A percentile compares a stretch with the other conserved stretches of the same genome.
phyloP scores from a whole-genome alignment of 2,329 filamentous ascomycete species.

The Triangularia verruculosa region DNA sequence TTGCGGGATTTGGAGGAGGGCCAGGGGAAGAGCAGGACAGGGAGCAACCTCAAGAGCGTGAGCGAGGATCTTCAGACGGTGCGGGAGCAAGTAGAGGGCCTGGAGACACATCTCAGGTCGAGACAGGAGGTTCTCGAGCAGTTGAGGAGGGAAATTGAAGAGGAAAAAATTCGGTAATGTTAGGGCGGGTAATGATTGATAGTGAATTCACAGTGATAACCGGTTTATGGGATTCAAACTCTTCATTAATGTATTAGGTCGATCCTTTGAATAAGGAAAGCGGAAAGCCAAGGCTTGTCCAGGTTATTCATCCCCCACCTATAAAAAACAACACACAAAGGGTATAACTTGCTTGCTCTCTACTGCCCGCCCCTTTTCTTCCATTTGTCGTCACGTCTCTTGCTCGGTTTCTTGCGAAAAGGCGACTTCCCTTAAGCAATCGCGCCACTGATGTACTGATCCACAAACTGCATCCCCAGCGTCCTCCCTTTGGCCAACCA shows the following conservation, averaged over 20 bases:
- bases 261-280: not conserved
- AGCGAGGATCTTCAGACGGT: slow-evolving; percentile 84
- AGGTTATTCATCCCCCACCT: not conserved
- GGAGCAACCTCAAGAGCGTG: slow-evolving; percentile 71
- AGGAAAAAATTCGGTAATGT: slow-evolving; percentile 66
- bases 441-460: slow-evolving; percentile 47
- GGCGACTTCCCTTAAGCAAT: slow-evolving; percentile 42
- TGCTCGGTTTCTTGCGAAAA: not conserved
- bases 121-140: slow-evolving; percentile 74
- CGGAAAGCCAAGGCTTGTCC: not conserved
- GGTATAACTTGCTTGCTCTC: not conserved
- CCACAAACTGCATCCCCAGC: slow-evolving; percentile 43
- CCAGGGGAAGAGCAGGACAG: slow-evolving; percentile 64
- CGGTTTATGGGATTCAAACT: not conserved
- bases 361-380: not conserved
- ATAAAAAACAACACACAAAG: not conserved
- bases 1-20: slow-evolving; percentile 73
- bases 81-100: slow-evolving; percentile 88
- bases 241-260: not conserved
- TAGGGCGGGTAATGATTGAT: not conserved
- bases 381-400: not conserved
- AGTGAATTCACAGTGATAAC: not conserved
- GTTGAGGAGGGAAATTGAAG: slow-evolving; percentile 78
- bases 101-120: slow-evolving; percentile 77
- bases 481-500: slow-evolving; percentile 52